Evolutionary conservation across 2,329 filamentous ascomycete species (phyloP).

Genomic region (Ambrosiella beaveri): DNA sequence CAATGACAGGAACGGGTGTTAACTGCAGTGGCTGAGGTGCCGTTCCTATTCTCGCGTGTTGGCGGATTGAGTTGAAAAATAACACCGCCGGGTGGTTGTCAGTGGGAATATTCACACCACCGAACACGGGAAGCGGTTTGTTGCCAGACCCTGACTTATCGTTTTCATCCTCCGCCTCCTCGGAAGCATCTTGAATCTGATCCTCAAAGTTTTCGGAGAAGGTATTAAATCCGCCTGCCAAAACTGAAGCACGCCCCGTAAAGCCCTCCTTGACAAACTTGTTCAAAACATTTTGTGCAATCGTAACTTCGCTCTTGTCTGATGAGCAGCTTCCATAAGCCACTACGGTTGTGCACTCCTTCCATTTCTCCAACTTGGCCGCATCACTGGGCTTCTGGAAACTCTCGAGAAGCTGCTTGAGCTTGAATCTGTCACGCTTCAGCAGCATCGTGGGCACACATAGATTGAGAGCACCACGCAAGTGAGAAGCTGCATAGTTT

Average conservation of each 20-base stretch:
- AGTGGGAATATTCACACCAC: slow-evolving; percentile 67
- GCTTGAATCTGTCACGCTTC: slow-evolving; percentile 78
- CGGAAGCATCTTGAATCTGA: slow-evolving; percentile 24
- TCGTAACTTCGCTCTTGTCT: slow-evolving; percentile 62
- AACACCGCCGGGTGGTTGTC: slow-evolving; percentile 50
- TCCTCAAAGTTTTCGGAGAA: slow-evolving; percentile 53
- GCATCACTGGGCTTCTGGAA: slow-evolving; percentile 59
- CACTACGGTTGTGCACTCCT: slow-evolving; percentile 54
- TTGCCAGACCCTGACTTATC: slow-evolving; percentile 27
- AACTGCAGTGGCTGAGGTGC: slow-evolving; percentile 73
- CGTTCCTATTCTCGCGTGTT: slow-evolving; percentile 87
- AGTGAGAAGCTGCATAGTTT: slow-evolving; percentile 58
- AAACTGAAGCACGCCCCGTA: slow-evolving; percentile 52
- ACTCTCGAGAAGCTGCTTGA: slow-evolving; percentile 72
- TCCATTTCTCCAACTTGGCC: slow-evolving; percentile 61
- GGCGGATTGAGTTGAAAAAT: slow-evolving; percentile 90
- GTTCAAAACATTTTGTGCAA: slow-evolving; percentile 73
- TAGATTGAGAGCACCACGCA: slow-evolving; percentile 69
- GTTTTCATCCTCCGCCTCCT: slow-evolving; percentile 29
- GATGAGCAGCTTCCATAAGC: slow-evolving; percentile 71
- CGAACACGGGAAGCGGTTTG: slow-evolving; percentile 52
- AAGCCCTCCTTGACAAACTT: slow-evolving; percentile 84
- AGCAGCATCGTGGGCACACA: slow-evolving; percentile 90
- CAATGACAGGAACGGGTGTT: slow-evolving; percentile 25
- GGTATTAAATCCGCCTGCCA: slow-evolving; percentile 65